Evolutionary conservation across 768 basidiomycete genomes (phyloP).

Genomic region (Gloeopeniophorella convolvens): DNA sequence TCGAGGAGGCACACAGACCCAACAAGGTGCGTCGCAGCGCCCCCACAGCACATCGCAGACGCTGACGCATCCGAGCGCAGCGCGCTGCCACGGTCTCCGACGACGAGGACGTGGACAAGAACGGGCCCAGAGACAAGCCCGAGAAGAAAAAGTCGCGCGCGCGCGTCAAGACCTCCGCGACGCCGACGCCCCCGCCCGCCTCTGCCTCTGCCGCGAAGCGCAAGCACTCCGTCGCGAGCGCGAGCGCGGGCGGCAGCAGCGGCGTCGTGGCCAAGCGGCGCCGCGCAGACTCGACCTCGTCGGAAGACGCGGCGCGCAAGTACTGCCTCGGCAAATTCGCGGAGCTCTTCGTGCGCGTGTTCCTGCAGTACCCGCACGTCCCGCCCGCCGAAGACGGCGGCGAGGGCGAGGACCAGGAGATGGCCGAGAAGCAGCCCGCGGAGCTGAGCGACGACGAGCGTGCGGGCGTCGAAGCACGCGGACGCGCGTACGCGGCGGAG

Average conservation of each 20-base stretch:
- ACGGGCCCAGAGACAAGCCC: not conserved
- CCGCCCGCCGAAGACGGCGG: constrained; percentile 24
- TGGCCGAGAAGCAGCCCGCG: constrained; percentile 38
- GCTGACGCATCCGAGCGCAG: constrained; percentile 14
- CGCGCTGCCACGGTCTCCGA: too few relatives aligned
- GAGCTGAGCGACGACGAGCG: constrained; percentile 58
- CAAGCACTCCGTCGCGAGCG: constrained; percentile 33
- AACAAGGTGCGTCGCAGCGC: constrained; percentile 40
- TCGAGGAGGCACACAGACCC: too few relatives aligned
- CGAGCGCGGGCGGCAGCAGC: constrained; percentile 29
- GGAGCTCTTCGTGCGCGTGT: constrained; percentile 65
- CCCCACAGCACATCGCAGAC: not conserved
- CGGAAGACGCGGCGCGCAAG: constrained; percentile 71
- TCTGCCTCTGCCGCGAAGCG: constrained; percentile 40
- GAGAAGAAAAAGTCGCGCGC: too few relatives aligned
- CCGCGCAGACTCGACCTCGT: constrained; percentile 33
- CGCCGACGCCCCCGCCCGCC: constrained; percentile 2
- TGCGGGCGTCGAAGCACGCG: constrained; percentile 45
- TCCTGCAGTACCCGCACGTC: constrained; percentile 60
- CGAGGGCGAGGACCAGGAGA: constrained; percentile 20
- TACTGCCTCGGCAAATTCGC: constrained; percentile 75
- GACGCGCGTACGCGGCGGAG: constrained; percentile 58
- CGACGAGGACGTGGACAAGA: not conserved
- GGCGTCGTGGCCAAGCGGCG: constrained; percentile 44
- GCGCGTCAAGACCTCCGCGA: constrained; percentile 16